phyloP scores from a whole-genome alignment of 2,329 filamentous ascomycete species.

The Talaromyces verruculosus region DNA sequence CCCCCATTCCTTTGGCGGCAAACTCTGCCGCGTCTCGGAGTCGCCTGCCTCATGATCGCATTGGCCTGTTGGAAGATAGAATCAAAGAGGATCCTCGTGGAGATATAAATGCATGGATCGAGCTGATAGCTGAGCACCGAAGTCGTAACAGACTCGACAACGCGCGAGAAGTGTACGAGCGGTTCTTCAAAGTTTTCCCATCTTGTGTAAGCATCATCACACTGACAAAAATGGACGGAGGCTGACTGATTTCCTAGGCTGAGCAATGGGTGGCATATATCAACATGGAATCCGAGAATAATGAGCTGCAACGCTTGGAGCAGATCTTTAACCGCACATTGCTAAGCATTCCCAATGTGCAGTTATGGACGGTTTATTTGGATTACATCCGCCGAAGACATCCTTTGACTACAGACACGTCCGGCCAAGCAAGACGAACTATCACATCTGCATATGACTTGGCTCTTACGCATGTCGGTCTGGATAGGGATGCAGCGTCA shows the following conservation, averaged over 20 bases:
- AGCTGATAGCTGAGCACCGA: slow-evolving; percentile 80
- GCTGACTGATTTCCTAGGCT: slow-evolving; percentile 60
- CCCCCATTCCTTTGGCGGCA: slow-evolving; percentile 26
- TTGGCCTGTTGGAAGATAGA: slow-evolving; percentile 82
- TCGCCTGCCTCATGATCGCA: slow-evolving; percentile 68
- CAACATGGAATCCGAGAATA: slow-evolving; percentile 82
- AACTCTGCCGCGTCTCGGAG: slow-evolving; percentile 48
- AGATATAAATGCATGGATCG: slow-evolving; percentile 88
- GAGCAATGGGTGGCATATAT: slow-evolving; percentile 89
- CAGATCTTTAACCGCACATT: slow-evolving; percentile 80
- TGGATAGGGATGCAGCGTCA: slow-evolving; percentile 83
- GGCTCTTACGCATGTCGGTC: slow-evolving; percentile 82
- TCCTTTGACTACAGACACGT: slow-evolving; percentile 76
- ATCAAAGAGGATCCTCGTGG: slow-evolving; percentile 90
- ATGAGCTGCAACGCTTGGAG: slow-evolving; percentile 78
- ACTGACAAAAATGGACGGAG: slow-evolving; percentile 19
- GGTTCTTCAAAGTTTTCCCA: slow-evolving; percentile 85
- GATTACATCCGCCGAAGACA: slow-evolving; percentile 93
- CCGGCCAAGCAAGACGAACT: slow-evolving; percentile 71
- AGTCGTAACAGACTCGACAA: slow-evolving; percentile 79
- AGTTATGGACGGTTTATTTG: slow-evolving; percentile 89
- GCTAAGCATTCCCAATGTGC: slow-evolving; percentile 74
- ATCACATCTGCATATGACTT: slow-evolving; percentile 89
- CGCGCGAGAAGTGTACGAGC: slow-evolving; percentile 74
- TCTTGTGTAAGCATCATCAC: slow-evolving; percentile 68